Evolutionary conservation across 1,284 basidiomycete genomes (phyloP).

Genomic region (Singerocomus inundabilis): DNA sequence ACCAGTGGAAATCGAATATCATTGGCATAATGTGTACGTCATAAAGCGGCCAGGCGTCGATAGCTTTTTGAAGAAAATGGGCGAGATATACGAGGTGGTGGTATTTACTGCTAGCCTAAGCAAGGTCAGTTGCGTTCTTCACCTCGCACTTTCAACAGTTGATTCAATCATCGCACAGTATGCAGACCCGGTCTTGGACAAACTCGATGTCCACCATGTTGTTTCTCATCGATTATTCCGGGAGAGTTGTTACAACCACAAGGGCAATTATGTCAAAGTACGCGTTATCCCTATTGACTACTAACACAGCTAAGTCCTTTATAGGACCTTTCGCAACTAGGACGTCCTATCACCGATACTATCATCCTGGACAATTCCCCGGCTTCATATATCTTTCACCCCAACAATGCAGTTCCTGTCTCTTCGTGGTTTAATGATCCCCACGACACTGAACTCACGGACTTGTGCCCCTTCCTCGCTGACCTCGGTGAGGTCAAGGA

Average conservation of each 20-base stretch:
- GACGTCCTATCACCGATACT: constrained; percentile 87
- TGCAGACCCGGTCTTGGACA: constrained; percentile 97
- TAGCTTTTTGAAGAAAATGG: constrained; percentile 95
- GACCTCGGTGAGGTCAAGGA: constrained; percentile 87
- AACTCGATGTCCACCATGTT: constrained; percentile 89
- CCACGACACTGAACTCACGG: constrained; percentile 95
- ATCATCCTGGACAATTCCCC: constrained; percentile 99
- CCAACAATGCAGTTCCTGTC: constrained; percentile 98
- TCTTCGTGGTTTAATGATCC: constrained; percentile 99
- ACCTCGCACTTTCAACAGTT: neutral
- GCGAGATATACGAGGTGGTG: constrained; percentile 96
- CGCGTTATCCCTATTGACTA: constrained; percentile 3
- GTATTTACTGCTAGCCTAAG: constrained; percentile 97
- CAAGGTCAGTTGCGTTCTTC: constrained; percentile 58
- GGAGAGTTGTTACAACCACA: constrained; percentile 98
- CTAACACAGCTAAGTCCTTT: constrained; percentile 14
- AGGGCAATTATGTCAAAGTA: constrained; percentile 99
- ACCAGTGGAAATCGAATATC: constrained; percentile 97
- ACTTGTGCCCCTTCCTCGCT: constrained; percentile 89
- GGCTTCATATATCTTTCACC: constrained; percentile 99
- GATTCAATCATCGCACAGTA: constrained; percentile 55
- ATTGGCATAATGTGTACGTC: constrained; percentile 98
- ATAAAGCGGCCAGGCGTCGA: constrained; percentile 99
- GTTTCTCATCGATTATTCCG: constrained; percentile 97
- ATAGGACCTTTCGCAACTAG: constrained; percentile 95